Conservation (phyloP, 805 yeast species). For the Pichia exigua region DNA sequence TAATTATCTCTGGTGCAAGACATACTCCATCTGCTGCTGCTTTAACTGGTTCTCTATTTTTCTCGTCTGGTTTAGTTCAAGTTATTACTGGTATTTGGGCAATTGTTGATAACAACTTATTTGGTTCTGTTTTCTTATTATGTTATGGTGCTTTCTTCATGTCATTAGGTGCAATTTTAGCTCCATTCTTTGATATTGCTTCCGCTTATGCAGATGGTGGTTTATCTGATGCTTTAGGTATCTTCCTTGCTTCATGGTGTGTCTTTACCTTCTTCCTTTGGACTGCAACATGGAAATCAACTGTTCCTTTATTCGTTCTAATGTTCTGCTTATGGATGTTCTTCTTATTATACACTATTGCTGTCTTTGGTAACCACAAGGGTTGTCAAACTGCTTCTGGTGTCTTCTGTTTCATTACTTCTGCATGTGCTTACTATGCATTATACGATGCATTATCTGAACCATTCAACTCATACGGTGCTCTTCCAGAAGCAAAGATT, state of each 20-base stretch:
- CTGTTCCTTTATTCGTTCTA: conserved; percentile 31
- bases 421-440: conserved; percentile 35
- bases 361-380: conserved; percentile 28
- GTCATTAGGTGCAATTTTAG: conserved; percentile 35
- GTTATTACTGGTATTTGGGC: conserved; percentile 47
- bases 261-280: conserved; percentile 38
- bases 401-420: conserved; percentile 33
- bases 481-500: conserved; percentile 19
- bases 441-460: conserved; percentile 33
- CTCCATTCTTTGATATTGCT: conserved; percentile 36
- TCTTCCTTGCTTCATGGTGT: conserved; percentile 40
- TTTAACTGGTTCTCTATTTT: conserved; percentile 36
- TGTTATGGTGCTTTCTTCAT: conserved; percentile 45
- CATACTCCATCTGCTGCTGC: conserved; percentile 37
- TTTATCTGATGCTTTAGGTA: conserved; percentile 35
- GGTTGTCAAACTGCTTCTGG: conserved; percentile 34
- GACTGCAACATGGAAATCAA: conserved; percentile 37
- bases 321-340: conserved; percentile 35
- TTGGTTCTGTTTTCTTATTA: conserved; percentile 39
- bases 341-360: conserved; percentile 34
- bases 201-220: conserved; percentile 32
- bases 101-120: conserved; percentile 37
- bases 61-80: conserved; percentile 42
- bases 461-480: conserved; percentile 15
- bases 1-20: conserved; percentile 36